phyloP scores from a whole-genome alignment of 1,139 yeast species.

The Groenewaldozyma sp. region DNA sequence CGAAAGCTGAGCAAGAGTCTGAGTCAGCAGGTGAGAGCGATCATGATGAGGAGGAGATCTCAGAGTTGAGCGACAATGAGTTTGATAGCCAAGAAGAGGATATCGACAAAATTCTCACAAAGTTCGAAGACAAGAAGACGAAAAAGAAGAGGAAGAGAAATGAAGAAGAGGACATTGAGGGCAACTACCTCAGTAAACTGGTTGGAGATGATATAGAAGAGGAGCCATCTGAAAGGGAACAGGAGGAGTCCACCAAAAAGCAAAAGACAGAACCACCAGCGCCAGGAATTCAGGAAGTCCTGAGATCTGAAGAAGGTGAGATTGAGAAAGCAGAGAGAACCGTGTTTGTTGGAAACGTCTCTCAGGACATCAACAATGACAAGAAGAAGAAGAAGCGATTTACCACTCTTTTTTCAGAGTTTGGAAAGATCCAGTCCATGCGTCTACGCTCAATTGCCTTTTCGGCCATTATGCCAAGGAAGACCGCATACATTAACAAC shows the following conservation, averaged over 20 bases:
- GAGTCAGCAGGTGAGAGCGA: constrained; percentile 13
- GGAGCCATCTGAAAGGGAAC: constrained; percentile 9
- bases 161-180: constrained; percentile 20
- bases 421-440: constrained; percentile 60
- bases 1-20: constrained; percentile 16
- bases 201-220: constrained; percentile 11
- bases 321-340: constrained; percentile 82
- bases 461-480: constrained; percentile 80
- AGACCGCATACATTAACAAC: constrained; percentile 80
- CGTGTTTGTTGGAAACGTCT: constrained; percentile 81
- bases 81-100: constrained; percentile 19
- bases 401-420: constrained; percentile 48
- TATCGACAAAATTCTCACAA: constrained; percentile 7
- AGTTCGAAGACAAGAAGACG: constrained; percentile 8
- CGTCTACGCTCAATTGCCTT: constrained; percentile 92
- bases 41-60: constrained; percentile 17
- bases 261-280: constrained; percentile 16
- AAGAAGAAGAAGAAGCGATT: constrained; percentile 55
- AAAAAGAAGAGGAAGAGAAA: constrained; percentile 19
- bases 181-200: constrained; percentile 15
- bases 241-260: constrained; percentile 15
- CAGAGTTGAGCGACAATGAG: constrained; percentile 17
- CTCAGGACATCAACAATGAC: constrained; percentile 53
- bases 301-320: constrained; percentile 33
- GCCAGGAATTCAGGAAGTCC: constrained; percentile 12